phyloP scores from a whole-genome alignment of 2,329 filamentous ascomycete species.

The Helotiales sp. region DNA sequence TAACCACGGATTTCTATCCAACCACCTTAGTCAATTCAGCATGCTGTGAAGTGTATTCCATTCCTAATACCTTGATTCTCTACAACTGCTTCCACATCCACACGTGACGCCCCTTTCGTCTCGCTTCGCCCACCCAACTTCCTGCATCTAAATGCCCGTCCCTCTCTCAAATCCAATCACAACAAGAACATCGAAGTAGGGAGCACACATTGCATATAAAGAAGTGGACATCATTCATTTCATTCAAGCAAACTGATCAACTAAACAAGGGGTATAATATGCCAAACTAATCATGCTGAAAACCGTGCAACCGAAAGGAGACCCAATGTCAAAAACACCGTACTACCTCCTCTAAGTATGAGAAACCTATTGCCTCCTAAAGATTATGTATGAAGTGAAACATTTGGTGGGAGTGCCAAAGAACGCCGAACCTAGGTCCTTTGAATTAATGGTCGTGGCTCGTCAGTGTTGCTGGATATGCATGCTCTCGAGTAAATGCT shows the following conservation, averaged over 20 bases:
- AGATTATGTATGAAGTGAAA: too few relatives aligned
- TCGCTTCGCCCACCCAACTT: not conserved
- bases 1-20: too few relatives aligned
- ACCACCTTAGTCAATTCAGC: not conserved
- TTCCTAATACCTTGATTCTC: too few relatives aligned
- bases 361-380: not conserved
- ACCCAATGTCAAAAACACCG: not conserved
- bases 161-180: not conserved
- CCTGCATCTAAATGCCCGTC: not conserved
- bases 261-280: constrained; percentile 1
- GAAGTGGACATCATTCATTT: not conserved
- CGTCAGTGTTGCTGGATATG: too few relatives aligned
- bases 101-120: not conserved
- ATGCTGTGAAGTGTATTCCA: not conserved
- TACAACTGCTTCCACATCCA: too few relatives aligned
- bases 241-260: not conserved
- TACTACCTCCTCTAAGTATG: not conserved
- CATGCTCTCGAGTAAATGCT: too few relatives aligned
- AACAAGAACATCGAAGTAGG: not conserved
- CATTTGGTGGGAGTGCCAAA: too few relatives aligned
- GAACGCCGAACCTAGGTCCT: too few relatives aligned
- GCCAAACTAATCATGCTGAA: not conserved
- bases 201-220: not conserved
- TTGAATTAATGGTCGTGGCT: too few relatives aligned
- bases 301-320: not conserved